Base-by-base conservation (phyloP, 2,329 filamentous ascomycete genomes). In the Ascochyta fabae region DNA sequence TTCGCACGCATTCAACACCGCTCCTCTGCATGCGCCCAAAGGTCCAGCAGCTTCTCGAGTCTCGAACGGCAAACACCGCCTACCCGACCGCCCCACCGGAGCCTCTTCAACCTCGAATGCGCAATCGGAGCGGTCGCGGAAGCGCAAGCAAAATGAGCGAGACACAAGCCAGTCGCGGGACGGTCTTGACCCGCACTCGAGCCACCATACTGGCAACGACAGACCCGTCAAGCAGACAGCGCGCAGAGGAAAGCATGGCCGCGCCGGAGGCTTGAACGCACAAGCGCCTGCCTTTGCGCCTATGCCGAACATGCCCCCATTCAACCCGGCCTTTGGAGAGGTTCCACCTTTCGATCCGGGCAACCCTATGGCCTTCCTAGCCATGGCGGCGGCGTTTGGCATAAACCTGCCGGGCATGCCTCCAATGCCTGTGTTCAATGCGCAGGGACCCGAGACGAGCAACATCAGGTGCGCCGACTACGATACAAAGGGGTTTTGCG, bases 401-500 rank as follows among this genome's bases (percentile, higher is more conserved):
- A 81, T 66, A 75, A 78, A 53, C 64, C 79, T 72, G 60, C 76
- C 64, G 66, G 73, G 59, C 61, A 77, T 82, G 44, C 59, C 73
- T 62, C 51, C 58, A 1, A 76, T 81, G 35, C 57, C 63, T 12
- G 42, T 56, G 4, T 23, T 55, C 15, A 49, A 34, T 22, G 76
- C 80, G 58, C 79, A 79, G 16, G 64, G 56, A 22, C 19, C 23
- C 12, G 46, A 48, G n/a, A 39, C 39, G 48, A 69, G 48, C 66
- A 78, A 64, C 66, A 77, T 80, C 53, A 80, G 85, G 54, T 93
- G 90, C 68, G 81, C 84, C 53, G 87, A 91, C 71, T 92, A 89
- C 65, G 88, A 91, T 54, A 84, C 78, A 1, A 90, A 90, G 63
- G 90, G 90, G 0, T 91, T 84, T 66, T 93, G 90, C 68, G 82